Evolutionary conservation across 768 basidiomycete species (phyloP).

Genomic region (Leccinum imitatum): DNA sequence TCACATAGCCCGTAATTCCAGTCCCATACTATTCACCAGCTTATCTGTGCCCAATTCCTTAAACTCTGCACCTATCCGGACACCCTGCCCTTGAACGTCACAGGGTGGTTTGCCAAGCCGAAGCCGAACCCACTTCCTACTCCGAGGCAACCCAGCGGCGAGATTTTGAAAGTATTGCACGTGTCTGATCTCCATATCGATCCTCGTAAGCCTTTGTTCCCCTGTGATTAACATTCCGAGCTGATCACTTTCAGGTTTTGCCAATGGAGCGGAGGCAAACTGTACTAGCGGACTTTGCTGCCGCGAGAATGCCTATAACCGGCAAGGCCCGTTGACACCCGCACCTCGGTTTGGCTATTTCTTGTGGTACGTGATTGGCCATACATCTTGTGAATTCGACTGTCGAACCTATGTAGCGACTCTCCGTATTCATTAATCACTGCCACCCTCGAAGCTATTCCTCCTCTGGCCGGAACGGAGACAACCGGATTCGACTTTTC

Average conservation of each 20-base stretch:
- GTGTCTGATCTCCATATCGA: slow-evolving; percentile 79
- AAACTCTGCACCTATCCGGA: slow-evolving; percentile 54
- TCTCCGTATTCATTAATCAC: slow-evolving; percentile 59
- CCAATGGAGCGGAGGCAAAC: slow-evolving; percentile 70
- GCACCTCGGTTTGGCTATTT: slow-evolving; percentile 72
- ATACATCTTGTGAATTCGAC: not conserved
- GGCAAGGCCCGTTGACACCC: slow-evolving; percentile 47
- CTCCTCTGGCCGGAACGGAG: slow-evolving; percentile 59
- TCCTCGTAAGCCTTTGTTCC: slow-evolving; percentile 45
- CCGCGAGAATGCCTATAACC: slow-evolving; percentile 52
- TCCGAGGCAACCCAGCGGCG: slow-evolving; percentile 56
- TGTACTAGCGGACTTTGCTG: slow-evolving; percentile 71
- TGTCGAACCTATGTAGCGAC: slow-evolving; percentile 42
- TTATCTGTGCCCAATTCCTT: slow-evolving; percentile 61
- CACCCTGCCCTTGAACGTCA: slow-evolving; percentile 59
- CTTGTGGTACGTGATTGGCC: slow-evolving; percentile 42
- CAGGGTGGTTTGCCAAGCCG: slow-evolving; percentile 72
- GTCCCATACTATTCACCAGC: slow-evolving; percentile 31
- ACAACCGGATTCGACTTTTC: slow-evolving; percentile 62
- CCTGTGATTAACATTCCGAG: not conserved
- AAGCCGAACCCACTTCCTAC: slow-evolving; percentile 69
- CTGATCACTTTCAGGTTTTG: slow-evolving; percentile 47
- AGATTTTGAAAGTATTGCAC: slow-evolving; percentile 70
- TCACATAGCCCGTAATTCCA: not conserved
- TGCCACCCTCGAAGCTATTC: slow-evolving; percentile 65